Base-by-base conservation (phyloP, 1,284 basidiomycete species). In the Ustilago loliicola region DNA sequence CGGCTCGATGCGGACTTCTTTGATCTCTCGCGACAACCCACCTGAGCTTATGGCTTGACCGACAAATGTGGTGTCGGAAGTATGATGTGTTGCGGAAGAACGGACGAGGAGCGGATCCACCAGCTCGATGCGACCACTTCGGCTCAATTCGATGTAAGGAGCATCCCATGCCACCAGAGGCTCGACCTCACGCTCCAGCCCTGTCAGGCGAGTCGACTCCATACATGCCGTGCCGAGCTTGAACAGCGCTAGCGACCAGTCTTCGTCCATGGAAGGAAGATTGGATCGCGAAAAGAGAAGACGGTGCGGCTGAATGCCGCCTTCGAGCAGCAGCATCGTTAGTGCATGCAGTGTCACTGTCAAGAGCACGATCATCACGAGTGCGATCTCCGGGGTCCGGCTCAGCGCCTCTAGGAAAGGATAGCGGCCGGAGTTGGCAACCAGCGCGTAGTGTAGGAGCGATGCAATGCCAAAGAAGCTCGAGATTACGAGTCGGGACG, bases 221-320 rank as follows among this genome's bases (percentile, higher is more conserved):
- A 85, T 78, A 54, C 83, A 85, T 4, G 81, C 79, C 5, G 83
- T 79, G 11, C 83, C 83, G 23, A 85, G 63, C 65, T 84, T 84
- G 76, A 83, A 77, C 6, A 83, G 66, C 1, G 83, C 83, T 10
- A 83, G 21, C 27, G 76, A 73, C 69, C 77, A 85, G 65, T 85
- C 83, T 55, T 85, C 83, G 32, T 72, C 64, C 23, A 63, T 11
- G 2, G 69, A 64, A 5, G 83, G 82, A 32, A 84, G 53, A 42
- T 74, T 80, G 23, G 78, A 77, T 3, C 68, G 48, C 3, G 77
- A 68, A 48, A 83, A 82, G 6, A 81, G 40, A 9, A 83, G 70
- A 2, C 80, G 77, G n/a, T 59, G 29, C 30, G 56, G 15, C 29
- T 80, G 64, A 32, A 83, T 65, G 30, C 61, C 30, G 9, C 75